Base-by-base conservation (phyloP, 495 filamentous ascomycete species). In the Penicillium malachiteum region DNA sequence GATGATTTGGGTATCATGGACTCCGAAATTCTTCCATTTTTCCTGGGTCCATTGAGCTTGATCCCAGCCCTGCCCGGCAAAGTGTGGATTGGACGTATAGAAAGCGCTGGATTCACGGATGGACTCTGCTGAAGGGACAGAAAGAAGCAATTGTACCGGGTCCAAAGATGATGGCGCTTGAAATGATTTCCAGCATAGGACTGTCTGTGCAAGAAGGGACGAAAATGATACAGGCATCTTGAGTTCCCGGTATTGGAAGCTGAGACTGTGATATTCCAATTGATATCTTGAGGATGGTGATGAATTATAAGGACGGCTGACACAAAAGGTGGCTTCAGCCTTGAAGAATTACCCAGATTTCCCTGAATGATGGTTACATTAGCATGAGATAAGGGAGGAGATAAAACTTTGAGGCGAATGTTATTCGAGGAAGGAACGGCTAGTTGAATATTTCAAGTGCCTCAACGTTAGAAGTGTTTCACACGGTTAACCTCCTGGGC, bases 1-100 rank as follows among this genome's bases (percentile, higher is more conserved):
- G 67, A 92, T 91, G 2, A 87, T 90, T 9, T 89, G 87, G 46
- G 92, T 79, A 17, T 88, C 76, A 46, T 88, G 74, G 52, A 95
- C 70, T 5, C 90, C 91, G 65, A 83, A 91, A 55, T 87, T 80
- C 45, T 80, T 65, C 87, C 88, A 94, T 60, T 70, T 81, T 12
- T 89, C 80, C 54, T 78, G 80, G 1, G 90, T 95, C 87, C 88
- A 95, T 48, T 80, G 62, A 1, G 85, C 90, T 71, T 90, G 80
- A 14, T 81, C 85, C 37, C 81, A 76, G 57, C 94, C 93, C 73
- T 86, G 85, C 5, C 90, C 91, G 1, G 85, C 84, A 12, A 93
- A 73, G 76, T 95, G 90, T 1, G 85, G 78, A 0, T 88, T 91
- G 5, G 82, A 66, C 0, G 91, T 91, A 55, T 94, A 93, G 66